phyloP scores from a whole-genome alignment of 169 alveolate species.

The Eimeria sp. region DNA sequence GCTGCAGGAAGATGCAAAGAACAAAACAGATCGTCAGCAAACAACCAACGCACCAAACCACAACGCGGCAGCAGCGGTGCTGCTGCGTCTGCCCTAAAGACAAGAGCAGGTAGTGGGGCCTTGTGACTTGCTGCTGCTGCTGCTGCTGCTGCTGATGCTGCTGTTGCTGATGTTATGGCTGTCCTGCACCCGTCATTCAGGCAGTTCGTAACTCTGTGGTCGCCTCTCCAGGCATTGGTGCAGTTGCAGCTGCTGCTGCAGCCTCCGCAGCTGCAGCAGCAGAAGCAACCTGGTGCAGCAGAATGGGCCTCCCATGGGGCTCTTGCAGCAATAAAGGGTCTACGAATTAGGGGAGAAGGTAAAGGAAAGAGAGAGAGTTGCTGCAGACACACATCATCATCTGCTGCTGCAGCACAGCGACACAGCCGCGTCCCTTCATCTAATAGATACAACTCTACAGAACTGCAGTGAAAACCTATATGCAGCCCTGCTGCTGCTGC shows the following conservation, averaged over 20 bases:
- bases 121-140: slow-evolving; percentile 47
- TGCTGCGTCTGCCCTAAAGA: slow-evolving; percentile 50
- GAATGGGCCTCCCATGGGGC: slow-evolving; percentile 8
- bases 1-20: neutral
- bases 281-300: neutral
- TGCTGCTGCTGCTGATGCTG: slow-evolving; percentile 66
- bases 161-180: slow-evolving; percentile 39
- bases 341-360: slow-evolving; percentile 16
- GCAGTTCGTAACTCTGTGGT: neutral
- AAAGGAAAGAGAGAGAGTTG: slow-evolving; percentile 47
- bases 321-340: slow-evolving; percentile 24
- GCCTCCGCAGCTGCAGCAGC: neutral
- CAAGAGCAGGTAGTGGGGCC: slow-evolving; percentile 59
- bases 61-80: slow-evolving; percentile 38
- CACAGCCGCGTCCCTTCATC: slow-evolving; percentile 41
- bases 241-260: neutral
- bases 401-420: neutral
- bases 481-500: slow-evolving; percentile 32
- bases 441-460: slow-evolving; percentile 10
- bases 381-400: slow-evolving; percentile 44
- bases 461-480: neutral
- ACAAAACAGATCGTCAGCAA: neutral
- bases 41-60: neutral
- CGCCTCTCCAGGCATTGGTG: neutral
- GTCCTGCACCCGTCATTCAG: neutral